phyloP scores from a whole-genome alignment of 257 asterid species.

The Salvia miltiorrhiza region DNA sequence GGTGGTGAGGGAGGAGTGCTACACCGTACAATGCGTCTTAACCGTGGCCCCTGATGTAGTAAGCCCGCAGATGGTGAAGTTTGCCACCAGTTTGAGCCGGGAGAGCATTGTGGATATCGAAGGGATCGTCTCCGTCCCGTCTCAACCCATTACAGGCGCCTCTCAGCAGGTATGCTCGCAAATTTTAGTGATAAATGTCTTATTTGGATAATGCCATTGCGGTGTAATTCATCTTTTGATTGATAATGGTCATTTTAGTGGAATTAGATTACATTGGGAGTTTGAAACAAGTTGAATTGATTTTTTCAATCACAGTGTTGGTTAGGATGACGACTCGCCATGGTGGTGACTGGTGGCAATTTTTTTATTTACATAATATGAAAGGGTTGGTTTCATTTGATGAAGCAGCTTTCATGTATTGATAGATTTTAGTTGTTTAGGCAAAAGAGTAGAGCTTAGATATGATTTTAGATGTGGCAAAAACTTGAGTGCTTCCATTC shows the following conservation, averaged over 20 bases:
- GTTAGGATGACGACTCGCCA: too few species aligned
- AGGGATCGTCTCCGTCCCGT: constrained; percentile 73
- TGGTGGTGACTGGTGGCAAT: too few species aligned
- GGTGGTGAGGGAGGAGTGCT: constrained; percentile 73
- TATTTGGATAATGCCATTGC: not conserved
- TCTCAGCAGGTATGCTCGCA: constrained; percentile 63
- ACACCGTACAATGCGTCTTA: constrained; percentile 79
- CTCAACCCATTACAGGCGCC: constrained; percentile 59
- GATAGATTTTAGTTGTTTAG: not conserved
- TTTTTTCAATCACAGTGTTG: not conserved
- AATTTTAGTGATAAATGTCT: not conserved
- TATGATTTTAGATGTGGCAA: not conserved
- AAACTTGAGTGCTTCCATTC: too few species aligned
- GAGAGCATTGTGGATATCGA: constrained; percentile 74
- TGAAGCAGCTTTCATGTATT: not conserved
- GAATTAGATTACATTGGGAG: not conserved
- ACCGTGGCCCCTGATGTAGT: constrained; percentile 57
- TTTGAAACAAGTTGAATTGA: not conserved
- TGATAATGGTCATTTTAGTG: not conserved
- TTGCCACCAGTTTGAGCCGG: constrained; percentile 53
- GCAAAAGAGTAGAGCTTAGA: too few species aligned
- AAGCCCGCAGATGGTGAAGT: constrained; percentile 80
- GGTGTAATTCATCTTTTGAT: not conserved
- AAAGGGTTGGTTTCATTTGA: too few species aligned
- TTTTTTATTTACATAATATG: too few species aligned